Percentiles rank a stretch among this genome's conserved stretches.
Conservation (phyloP, 768 basidiomycete species). For the Mrakia frigida region DNA sequence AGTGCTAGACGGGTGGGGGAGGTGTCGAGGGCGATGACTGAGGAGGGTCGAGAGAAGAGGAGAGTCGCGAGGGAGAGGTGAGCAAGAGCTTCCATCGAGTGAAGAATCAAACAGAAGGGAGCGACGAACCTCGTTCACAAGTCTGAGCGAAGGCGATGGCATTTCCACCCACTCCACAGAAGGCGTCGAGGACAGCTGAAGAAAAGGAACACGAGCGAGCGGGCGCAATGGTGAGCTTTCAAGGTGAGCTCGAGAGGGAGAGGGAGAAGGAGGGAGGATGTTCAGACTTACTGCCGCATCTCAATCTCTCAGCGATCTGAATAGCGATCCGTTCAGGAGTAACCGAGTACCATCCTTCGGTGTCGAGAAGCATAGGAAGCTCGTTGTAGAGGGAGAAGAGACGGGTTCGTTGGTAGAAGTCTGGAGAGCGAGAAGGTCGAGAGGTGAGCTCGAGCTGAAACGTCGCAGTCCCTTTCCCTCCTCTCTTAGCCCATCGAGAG, state of each 20-base stretch:
- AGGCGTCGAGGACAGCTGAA: constrained; percentile 75
- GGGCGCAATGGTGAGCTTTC: too few relatives aligned
- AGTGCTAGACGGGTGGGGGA: constrained; percentile 78
- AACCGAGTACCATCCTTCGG: constrained; percentile 97
- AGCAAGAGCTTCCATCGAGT: too few relatives aligned
- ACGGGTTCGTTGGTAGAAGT: constrained; percentile 76
- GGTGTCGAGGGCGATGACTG: constrained; percentile 90
- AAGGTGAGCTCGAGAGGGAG: constrained; percentile 33
- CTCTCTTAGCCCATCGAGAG: too few relatives aligned
- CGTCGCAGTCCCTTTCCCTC: not conserved
- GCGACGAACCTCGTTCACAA: constrained; percentile 79
- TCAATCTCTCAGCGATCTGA: constrained; percentile 87
- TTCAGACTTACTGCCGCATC: constrained; percentile 34
- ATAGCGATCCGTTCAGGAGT: constrained; percentile 89
- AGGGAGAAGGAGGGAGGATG: not conserved
- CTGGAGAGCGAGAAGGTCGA: constrained; percentile 47
- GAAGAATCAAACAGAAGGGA: constrained; percentile 4
- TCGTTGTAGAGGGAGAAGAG: constrained; percentile 51
- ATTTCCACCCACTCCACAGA: constrained; percentile 97
- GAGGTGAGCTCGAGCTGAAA: not conserved
- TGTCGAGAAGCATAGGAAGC: constrained; percentile 70
- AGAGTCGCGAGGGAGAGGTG: not conserved
- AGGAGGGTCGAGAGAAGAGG: not conserved
- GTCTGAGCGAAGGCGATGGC: constrained; percentile 95
- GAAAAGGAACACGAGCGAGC: constrained; percentile 50